Conservation (phyloP, 257 asterid species). For the Solanum etuberosum region DNA sequence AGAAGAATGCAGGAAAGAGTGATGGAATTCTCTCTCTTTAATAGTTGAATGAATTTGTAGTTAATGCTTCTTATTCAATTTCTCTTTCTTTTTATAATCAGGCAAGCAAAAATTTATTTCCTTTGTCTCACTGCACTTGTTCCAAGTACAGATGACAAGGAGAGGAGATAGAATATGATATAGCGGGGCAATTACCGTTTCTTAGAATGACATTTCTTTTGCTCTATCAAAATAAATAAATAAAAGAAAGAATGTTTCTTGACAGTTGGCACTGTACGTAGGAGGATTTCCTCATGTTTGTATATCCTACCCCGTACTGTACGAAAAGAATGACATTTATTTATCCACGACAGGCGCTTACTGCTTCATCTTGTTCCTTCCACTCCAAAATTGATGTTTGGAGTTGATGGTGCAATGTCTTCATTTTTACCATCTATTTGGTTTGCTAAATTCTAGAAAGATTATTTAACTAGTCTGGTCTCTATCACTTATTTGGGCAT, state of each 20-base stretch:
- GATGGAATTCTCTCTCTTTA: background rate
- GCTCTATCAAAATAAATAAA: background rate
- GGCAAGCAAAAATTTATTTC: background rate
- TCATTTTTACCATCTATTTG: background rate
- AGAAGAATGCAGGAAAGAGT: background rate
- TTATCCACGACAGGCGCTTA: background rate
- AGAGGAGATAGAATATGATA: background rate
- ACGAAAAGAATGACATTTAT: background rate
- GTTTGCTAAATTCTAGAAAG: background rate
- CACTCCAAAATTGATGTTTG: background rate
- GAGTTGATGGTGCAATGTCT: background rate
- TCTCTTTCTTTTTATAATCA: too few relatives aligned
- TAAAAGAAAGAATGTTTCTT: background rate
- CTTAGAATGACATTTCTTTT: background rate
- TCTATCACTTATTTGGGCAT: background rate
- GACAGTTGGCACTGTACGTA: background rate
- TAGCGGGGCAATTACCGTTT: background rate
- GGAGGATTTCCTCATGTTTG: background rate
- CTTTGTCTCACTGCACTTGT: background rate
- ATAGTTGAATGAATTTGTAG: too few relatives aligned
- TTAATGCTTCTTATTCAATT: too few relatives aligned
- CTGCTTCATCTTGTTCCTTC: background rate
- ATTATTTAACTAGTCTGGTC: background rate
- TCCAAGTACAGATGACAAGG: background rate
- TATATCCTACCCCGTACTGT: background rate